A percentile compares a stretch with the other conserved stretches of the same genome.
Evolutionary conservation across 2,329 filamentous ascomycete genomes (phyloP).

Genomic region (Hypoxylon sp.): DNA sequence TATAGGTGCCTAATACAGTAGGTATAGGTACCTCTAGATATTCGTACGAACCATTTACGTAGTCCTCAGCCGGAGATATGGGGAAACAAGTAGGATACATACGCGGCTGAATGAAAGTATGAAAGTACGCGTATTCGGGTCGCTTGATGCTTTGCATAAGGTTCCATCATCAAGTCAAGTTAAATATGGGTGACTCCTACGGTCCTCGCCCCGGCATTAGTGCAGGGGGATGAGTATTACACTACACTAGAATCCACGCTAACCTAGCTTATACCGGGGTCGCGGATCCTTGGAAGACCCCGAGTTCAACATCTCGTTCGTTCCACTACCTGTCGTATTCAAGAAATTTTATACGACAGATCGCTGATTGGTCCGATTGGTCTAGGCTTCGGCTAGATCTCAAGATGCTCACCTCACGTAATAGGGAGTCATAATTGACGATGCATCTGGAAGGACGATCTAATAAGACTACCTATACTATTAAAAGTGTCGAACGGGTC

Average conservation of each 20-base stretch:
- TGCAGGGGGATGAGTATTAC: background rate
- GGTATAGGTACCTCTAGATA: background rate
- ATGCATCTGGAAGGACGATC: constrained; percentile 3
- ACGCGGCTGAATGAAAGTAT: constrained; percentile 9
- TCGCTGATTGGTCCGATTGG: constrained; percentile 26
- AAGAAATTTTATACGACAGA: constrained; percentile 16
- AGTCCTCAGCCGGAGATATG: too few species aligned
- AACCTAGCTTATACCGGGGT: constrained; percentile 13
- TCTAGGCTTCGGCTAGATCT: constrained; percentile 27
- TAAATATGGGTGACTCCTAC: constrained; percentile 1
- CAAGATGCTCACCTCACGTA: constrained; percentile 15
- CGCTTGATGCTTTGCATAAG: constrained; percentile 2
- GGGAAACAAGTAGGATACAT: background rate
- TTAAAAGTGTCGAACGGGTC: constrained; percentile 2
- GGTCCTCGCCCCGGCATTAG: constrained; percentile 2
- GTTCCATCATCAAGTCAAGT: background rate
- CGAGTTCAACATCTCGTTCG: constrained; percentile 4
- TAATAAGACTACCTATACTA: constrained; percentile 1
- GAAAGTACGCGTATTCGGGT: background rate
- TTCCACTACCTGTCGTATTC: constrained; percentile 28
- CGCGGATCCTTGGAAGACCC: constrained; percentile 13
- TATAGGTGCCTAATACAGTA: background rate
- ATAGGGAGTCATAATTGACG: constrained; percentile 4
- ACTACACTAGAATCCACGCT: background rate
- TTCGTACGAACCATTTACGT: too few species aligned